Evolutionary conservation across 164 flowering plant species (phyloP).

Genomic region (Kingdonia uniflora): DNA sequence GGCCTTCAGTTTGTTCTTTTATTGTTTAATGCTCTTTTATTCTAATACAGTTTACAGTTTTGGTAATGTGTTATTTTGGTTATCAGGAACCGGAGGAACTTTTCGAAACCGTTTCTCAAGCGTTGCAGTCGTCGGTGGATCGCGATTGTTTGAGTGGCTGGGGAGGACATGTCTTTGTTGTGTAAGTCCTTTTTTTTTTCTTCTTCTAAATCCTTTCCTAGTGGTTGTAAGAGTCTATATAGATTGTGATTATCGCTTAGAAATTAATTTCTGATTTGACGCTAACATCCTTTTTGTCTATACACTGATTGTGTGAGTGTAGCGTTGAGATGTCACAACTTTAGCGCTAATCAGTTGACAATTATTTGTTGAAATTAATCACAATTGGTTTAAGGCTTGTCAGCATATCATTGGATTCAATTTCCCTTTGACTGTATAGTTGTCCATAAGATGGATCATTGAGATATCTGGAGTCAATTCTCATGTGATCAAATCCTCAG

Average conservation of each 20-base stretch:
- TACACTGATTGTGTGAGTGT: no score
- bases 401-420: no score
- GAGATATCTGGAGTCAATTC: no score
- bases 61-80: not conserved
- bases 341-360: not conserved
- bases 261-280: not conserved
- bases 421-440: no score
- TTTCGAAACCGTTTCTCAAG: constrained; percentile 88
- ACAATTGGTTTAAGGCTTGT: no score
- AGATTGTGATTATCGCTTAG: not conserved
- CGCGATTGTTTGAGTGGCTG: constrained; percentile 96
- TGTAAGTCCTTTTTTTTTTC: constrained; percentile 41
- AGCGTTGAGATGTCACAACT: not conserved
- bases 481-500: no score
- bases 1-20: not conserved
- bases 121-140: constrained; percentile 75
- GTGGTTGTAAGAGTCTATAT: no score
- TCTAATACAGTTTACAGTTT: not conserved
- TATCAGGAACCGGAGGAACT: constrained; percentile 81
- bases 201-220: no score
- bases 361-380: not conserved
- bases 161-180: constrained; percentile 92
- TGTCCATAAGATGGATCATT: no score
- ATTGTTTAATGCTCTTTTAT: not conserved
- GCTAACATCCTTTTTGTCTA: not conserved